Evolutionary conservation across 345 rosid species (phyloP).

Genomic region (Populus alba): DNA sequence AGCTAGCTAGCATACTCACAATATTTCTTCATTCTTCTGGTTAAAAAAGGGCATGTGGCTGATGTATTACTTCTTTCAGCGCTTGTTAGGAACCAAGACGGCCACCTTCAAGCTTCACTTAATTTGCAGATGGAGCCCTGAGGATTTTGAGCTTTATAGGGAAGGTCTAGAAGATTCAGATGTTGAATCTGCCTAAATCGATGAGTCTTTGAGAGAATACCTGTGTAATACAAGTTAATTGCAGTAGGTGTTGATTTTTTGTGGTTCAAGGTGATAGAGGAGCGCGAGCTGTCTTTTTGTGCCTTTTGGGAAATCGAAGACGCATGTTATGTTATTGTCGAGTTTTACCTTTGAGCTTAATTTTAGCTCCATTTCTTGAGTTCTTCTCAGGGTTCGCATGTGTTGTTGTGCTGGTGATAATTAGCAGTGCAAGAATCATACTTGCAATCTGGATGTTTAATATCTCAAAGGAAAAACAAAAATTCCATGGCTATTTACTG

Average conservation of each 20-base stretch:
- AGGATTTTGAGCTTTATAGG: constrained; percentile 66
- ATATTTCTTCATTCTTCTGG: neutral
- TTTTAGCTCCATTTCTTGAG: neutral
- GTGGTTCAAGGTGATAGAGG: neutral
- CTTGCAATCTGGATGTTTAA: too few relatives aligned
- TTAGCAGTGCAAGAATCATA: too few relatives aligned
- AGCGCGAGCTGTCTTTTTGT: neutral
- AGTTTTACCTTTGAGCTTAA: neutral
- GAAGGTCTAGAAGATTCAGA: constrained; percentile 71
- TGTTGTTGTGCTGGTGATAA: too few relatives aligned
- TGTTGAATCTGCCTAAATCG: constrained; percentile 61
- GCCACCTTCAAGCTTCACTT: constrained; percentile 81
- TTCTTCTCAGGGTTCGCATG: too few relatives aligned
- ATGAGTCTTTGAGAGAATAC: neutral
- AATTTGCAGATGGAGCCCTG: constrained; percentile 74
- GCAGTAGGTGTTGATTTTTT: neutral
- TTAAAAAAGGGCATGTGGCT: neutral
- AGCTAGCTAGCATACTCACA: neutral
- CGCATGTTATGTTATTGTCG: neutral
- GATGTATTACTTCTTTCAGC: constrained; percentile 45
- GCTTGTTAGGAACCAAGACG: constrained; percentile 83
- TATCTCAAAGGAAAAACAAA: too few relatives aligned
- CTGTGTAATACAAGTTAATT: neutral
- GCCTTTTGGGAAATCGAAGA: neutral
- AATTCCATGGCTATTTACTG: too few relatives aligned